Evolutionary conservation across 73 alveolate species (phyloP).

Genomic region (Tetrahymena elliotti): DNA sequence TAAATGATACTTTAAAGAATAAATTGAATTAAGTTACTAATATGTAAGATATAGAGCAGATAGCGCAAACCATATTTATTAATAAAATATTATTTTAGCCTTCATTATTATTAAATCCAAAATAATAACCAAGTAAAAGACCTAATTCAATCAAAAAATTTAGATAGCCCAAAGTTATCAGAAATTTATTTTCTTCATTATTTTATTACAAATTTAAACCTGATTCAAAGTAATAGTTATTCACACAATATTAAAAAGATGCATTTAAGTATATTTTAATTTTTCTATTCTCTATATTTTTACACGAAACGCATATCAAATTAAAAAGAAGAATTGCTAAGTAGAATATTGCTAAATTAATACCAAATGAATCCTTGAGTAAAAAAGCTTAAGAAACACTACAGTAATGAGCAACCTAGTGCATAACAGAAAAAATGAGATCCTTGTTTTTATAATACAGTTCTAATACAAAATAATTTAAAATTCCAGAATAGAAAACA

Average conservation of each 20-base stretch:
- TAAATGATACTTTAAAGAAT: too few species aligned
- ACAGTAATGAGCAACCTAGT: neutral
- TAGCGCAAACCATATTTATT: neutral
- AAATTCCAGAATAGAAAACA: neutral
- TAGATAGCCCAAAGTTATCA: neutral
- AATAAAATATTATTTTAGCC: too few species aligned
- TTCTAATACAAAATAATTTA: neutral
- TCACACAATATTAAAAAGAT: neutral
- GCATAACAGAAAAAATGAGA: neutral
- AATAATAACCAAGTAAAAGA: neutral
- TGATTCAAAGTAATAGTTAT: neutral
- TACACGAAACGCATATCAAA: neutral
- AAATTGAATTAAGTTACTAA: too few species aligned
- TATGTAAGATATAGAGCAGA: too few species aligned
- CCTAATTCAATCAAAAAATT: neutral
- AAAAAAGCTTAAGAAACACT: neutral
- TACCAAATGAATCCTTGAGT: neutral
- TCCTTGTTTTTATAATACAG: neutral
- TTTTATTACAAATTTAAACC: too few species aligned
- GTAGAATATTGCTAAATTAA: neutral
- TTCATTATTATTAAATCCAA: too few species aligned
- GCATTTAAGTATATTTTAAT: too few species aligned
- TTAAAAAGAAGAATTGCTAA: neutral
- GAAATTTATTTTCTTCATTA: too few species aligned
- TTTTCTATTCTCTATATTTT: neutral